phyloP scores from a whole-genome alignment of 1,139 yeast species.

The Candida gigantensis region DNA sequence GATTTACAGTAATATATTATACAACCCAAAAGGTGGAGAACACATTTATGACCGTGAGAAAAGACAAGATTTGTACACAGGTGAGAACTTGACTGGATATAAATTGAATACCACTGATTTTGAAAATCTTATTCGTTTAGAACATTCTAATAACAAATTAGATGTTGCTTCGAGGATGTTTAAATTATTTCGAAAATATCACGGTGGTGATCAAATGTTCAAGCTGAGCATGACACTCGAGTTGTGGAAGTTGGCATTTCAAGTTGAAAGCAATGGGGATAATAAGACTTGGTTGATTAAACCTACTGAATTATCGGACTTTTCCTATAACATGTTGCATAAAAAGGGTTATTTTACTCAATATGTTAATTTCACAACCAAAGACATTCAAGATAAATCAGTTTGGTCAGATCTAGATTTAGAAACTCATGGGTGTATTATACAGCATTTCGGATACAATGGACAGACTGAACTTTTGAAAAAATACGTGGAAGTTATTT shows the following conservation, averaged over 20 bases:
- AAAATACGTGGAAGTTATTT: constrained; percentile 29
- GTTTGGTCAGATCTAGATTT: constrained; percentile 17
- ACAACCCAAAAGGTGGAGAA: constrained; percentile 17
- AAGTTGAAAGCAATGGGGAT: constrained; percentile 36
- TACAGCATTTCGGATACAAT: constrained; percentile 37
- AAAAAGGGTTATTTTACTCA: constrained; percentile 11
- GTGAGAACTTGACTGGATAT: constrained; percentile 22
- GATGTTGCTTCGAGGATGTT: constrained; percentile 47
- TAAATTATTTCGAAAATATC: constrained; percentile 30
- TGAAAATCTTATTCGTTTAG: constrained; percentile 41
- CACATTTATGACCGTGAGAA: constrained; percentile 23
- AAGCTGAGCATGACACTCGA: constrained; percentile 26
- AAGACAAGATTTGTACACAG: constrained; percentile 22
- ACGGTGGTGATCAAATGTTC: constrained; percentile 14
- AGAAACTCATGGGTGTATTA: constrained; percentile 27
- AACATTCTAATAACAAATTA: constrained; percentile 34
- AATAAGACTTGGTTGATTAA: constrained; percentile 33
- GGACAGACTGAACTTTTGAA: constrained; percentile 25
- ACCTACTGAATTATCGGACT: constrained; percentile 22
- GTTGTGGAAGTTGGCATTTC: constrained; percentile 39
- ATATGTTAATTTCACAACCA: constrained; percentile 2
- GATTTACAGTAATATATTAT: constrained; percentile 31
- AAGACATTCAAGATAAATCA: constrained; percentile 6
- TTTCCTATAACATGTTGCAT: constrained; percentile 16
- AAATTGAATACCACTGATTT: constrained; percentile 31